phyloP scores from a whole-genome alignment of 2,329 filamentous ascomycete genomes.

The Xylariaceae sp. region DNA sequence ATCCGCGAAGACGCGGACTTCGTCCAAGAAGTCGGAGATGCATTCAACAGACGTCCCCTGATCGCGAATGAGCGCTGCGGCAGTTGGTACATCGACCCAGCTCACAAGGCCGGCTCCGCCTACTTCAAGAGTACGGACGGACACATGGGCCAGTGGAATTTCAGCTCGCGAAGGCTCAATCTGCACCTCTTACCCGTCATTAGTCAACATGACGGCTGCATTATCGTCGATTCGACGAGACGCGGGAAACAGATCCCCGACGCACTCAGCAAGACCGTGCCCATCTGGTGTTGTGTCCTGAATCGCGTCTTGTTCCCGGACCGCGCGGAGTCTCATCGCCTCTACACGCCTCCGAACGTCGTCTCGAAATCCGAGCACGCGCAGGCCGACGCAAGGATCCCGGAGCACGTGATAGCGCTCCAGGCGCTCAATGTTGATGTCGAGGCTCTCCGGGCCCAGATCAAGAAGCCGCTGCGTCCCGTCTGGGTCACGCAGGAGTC shows the following conservation, averaged over 20 bases:
- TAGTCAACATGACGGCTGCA: conserved; percentile 62
- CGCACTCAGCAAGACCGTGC: conserved; percentile 86
- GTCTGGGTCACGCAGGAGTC: conserved; percentile 76
- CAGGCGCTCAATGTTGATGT: conserved; percentile 57
- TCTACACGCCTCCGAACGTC: conserved; percentile 67
- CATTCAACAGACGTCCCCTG: conserved; percentile 57
- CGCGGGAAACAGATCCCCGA: conserved; percentile 94
- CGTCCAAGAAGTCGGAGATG: conserved; percentile 54
- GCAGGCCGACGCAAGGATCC: conserved; percentile 64
- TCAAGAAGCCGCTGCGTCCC: conserved; percentile 69
- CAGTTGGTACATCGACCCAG: conserved; percentile 81
- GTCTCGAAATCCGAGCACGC: conserved; percentile 71
- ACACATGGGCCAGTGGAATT: conserved; percentile 84
- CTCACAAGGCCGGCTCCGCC: conserved; percentile 62
- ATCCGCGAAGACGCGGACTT: conserved; percentile 74
- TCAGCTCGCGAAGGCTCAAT: conserved; percentile 80
- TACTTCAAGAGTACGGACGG: conserved; percentile 99
- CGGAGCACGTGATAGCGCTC: conserved; percentile 49
- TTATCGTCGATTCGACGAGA: conserved; percentile 89
- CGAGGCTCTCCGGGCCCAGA: conserved; percentile 44
- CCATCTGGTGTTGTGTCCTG: conserved; percentile 86
- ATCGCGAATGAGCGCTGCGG: conserved; percentile 93
- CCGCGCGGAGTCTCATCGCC: conserved; percentile 36
- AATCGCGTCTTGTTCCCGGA: conserved; percentile 72
- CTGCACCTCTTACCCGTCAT: conserved; percentile 70